These are phyloP conservation scores for Bodo saltans DNA, from an alignment of 78 protist genomes.

Conservation along the genomic window DNA sequence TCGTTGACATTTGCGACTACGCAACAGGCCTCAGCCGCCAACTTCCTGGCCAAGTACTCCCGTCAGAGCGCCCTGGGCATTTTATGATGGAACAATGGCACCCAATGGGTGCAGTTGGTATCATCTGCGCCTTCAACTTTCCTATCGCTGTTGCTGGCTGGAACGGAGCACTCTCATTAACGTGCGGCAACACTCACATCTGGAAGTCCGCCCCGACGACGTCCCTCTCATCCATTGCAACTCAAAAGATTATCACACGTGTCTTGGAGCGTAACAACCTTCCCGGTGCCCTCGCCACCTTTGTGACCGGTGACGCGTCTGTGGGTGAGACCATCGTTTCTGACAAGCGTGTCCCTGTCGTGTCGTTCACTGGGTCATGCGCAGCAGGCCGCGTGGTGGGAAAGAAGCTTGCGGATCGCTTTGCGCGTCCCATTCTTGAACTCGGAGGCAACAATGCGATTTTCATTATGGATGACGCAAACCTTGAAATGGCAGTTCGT, in stretches of 20 bases:
- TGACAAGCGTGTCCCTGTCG: constrained; percentile 60
- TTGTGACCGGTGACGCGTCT: constrained; percentile 48
- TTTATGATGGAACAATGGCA: constrained; percentile 76
- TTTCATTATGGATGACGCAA: constrained; percentile 74
- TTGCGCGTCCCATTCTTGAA: constrained; percentile 76
- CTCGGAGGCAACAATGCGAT: constrained; percentile 90
- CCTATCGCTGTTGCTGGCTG: constrained; percentile 88
- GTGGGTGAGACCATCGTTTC: constrained; percentile 67
- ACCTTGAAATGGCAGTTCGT: constrained; percentile 68
- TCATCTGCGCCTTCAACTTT: constrained; percentile 89
- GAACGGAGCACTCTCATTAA: constrained; percentile 67
- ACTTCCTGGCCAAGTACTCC: constrained; percentile 71
- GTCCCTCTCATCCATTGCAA: constrained; percentile 59
- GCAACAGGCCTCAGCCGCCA: constrained; percentile 76
- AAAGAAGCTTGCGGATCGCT: constrained; percentile 51
- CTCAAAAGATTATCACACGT: constrained; percentile 56
- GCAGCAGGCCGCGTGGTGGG: constrained; percentile 62
- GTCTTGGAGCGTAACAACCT: constrained; percentile 65
- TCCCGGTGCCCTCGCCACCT: constrained; percentile 53
- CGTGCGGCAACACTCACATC: constrained; percentile 51
- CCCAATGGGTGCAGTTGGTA: constrained; percentile 83
- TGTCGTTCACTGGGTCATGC: constrained; percentile 86
- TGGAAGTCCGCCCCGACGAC: constrained; percentile 86
- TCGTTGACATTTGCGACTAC: constrained; percentile 79
- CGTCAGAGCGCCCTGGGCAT: constrained; percentile 81